Base-by-base conservation (phyloP, 140 eudicot species). In the Cichorium intybus region DNA sequence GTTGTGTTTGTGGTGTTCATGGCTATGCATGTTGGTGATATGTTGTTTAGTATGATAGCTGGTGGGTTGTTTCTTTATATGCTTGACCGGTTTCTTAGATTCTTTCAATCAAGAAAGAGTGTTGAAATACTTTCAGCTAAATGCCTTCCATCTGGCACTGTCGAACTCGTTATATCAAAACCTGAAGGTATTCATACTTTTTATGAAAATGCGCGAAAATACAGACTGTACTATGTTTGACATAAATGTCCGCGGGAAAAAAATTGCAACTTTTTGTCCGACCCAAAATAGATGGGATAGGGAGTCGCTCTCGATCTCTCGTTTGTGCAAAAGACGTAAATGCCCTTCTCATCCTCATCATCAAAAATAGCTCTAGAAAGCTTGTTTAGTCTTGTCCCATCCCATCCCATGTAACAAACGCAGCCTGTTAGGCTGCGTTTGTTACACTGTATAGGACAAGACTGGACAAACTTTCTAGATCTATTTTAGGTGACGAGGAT, bases 81-180 rank as follows among this genome's bases (percentile, higher is more conserved):
- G 88, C 90, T 90, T n/a, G 97, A 90, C 35, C 96, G 97, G 12
- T 90, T 87, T 68, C 82, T 90, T 51, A 81, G 97, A 55, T 84
- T 87, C 76, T 77, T 62, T 72, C 97, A 90, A 52, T 90, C 97
- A 50, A 70, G 88, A 59, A 84, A 64, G 70, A 80, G 84, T 45
- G 90, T 87, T 3, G 80, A 87, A 15, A 58, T 90, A 54, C 76
- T 87, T 28, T 87, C 90, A 56, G 96, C 97, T 16, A 87, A 73
- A 75, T 62, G 83, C 70, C 90, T 81, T 69, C 97, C 96, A 2
- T 84, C 90, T 77, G 96, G 96, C 65, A 82, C 88, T 2, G 69
- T 90, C 23, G 97, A 90, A 64, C 81, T 90, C 10, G 76, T 82
- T 63, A 69, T 90, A 52, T 80, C 97, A 55, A 90, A 90, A 67